Conservation (phyloP, 305 asterid species). For the Fraxinus velutina region DNA sequence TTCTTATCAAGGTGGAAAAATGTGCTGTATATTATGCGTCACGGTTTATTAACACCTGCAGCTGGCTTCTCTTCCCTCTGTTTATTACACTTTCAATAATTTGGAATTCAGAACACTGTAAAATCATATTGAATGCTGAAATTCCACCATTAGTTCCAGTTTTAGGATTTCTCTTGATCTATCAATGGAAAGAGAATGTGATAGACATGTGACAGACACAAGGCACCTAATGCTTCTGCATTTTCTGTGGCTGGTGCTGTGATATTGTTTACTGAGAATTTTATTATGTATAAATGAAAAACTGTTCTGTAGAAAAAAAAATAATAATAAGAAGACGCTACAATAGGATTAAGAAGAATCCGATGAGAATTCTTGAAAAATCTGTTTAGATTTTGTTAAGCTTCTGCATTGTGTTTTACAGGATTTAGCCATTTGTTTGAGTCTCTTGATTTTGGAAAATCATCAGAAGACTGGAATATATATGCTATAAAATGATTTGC, state of each 20-base stretch:
- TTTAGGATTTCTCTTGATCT: constrained; percentile 2
- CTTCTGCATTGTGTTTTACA: background rate
- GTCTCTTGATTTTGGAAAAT: background rate
- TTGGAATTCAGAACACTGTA: background rate
- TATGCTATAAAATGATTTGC: constrained; percentile 10
- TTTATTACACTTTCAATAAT: background rate
- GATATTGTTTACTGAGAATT: constrained; percentile 7
- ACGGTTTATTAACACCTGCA: constrained; percentile 13
- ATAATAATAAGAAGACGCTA: background rate
- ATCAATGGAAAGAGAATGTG: background rate
- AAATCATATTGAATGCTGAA: background rate
- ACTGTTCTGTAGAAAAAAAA: background rate
- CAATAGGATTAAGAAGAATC: background rate
- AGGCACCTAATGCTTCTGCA: background rate
- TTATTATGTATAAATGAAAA: background rate
- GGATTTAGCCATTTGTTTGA: constrained; percentile 21
- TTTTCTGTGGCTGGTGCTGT: constrained; percentile 1
- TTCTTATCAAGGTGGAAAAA: constrained; percentile 5
- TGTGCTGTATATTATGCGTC: constrained; percentile 10
- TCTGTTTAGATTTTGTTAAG: constrained; percentile 13
- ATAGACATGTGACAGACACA: background rate
- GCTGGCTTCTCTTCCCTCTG: constrained; percentile 23
- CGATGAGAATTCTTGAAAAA: constrained; percentile 1
- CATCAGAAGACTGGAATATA: constrained; percentile 6
- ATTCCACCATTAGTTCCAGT: background rate